Evolutionary conservation across 352 stramenopile genomes (phyloP).

Genomic region (Globisporangium rhizosaccharum): DNA sequence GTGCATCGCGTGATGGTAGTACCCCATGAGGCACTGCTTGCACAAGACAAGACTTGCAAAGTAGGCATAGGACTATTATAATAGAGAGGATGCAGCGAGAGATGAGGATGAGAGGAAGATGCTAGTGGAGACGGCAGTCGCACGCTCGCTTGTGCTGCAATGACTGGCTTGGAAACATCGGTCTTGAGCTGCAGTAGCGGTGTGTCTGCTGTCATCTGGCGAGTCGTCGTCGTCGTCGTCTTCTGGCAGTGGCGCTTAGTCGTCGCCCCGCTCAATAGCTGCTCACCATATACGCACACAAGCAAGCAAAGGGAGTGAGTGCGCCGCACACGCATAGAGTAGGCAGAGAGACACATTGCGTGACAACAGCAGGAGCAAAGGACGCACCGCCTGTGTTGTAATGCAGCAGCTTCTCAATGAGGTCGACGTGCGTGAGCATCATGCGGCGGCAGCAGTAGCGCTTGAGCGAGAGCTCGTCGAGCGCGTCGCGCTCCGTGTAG

Average conservation of each 20-base stretch:
- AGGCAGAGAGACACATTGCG: not conserved
- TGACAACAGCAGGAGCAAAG: not conserved
- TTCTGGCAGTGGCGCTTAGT: slow-evolving; percentile 22
- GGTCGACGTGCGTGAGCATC: slow-evolving; percentile 99
- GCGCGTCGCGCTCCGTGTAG: slow-evolving; percentile 96
- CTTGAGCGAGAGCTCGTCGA: slow-evolving; percentile 98
- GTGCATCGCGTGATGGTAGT: not conserved
- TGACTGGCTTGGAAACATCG: not conserved
- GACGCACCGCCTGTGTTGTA: slow-evolving; percentile 95
- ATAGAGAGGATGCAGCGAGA: slow-evolving; percentile 10
- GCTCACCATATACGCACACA: slow-evolving; percentile 9
- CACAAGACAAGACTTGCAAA: not conserved
- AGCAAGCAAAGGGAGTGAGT: not conserved
- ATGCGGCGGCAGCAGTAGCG: slow-evolving; percentile 99
- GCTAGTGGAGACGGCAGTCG: not conserved
- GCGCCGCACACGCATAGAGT: not conserved
- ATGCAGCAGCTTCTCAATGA: slow-evolving; percentile 99
- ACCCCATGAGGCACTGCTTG: not conserved
- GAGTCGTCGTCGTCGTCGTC: not conserved
- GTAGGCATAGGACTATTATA: slow-evolving; percentile 28
- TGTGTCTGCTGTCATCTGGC: not conserved
- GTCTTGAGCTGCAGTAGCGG: no score
- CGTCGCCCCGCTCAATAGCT: slow-evolving; percentile 82
- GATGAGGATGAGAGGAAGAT: slow-evolving; percentile 9
- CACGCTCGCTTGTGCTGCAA: not conserved